These are phyloP conservation scores for Wickerhamiella nectarea DNA, from an alignment of 805 yeast genomes.

Conservation along the genomic window DNA sequence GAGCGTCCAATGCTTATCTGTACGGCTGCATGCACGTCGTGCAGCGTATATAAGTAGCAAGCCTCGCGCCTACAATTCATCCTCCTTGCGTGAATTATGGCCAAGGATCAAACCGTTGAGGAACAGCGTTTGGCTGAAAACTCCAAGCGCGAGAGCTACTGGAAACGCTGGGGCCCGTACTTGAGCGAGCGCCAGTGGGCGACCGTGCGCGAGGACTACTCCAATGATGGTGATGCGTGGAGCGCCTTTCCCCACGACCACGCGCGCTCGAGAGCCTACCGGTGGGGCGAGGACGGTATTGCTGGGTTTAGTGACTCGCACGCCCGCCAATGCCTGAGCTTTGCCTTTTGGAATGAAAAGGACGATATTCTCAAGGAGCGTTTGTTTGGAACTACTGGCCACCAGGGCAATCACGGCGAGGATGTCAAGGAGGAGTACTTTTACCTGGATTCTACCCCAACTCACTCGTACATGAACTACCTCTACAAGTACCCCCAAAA, in stretches of 20 bases:
- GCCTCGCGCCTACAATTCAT: not conserved
- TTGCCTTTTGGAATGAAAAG: slow-evolving; percentile 85
- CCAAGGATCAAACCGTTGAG: slow-evolving; percentile 22
- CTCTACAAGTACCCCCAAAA: slow-evolving; percentile 85
- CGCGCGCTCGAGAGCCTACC: slow-evolving; percentile 61
- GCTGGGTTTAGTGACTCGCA: slow-evolving; percentile 82
- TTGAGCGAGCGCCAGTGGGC: slow-evolving; percentile 78
- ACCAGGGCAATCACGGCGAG: slow-evolving; percentile 92
- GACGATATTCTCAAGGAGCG: slow-evolving; percentile 78
- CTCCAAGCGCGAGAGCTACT: slow-evolving; percentile 34
- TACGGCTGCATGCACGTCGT: too few species aligned
- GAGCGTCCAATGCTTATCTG: too few species aligned
- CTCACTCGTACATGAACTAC: slow-evolving; percentile 85
- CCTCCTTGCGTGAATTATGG: not conserved
- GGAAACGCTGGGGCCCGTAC: slow-evolving; percentile 89
- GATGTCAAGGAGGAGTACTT: slow-evolving; percentile 60
- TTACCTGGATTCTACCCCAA: slow-evolving; percentile 81
- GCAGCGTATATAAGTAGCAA: too few species aligned
- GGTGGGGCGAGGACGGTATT: slow-evolving; percentile 95
- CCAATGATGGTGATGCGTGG: slow-evolving; percentile 84
- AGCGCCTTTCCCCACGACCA: slow-evolving; percentile 74
- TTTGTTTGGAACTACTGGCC: slow-evolving; percentile 77
- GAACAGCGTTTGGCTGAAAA: slow-evolving; percentile 34
- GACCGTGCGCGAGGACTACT: slow-evolving; percentile 65
- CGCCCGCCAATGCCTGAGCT: slow-evolving; percentile 58